A percentile compares a stretch with the other conserved stretches of the same genome.
These are phyloP conservation scores for Aureobasidium musti DNA, from an alignment of 2,329 filamentous ascomycete genomes.

Conservation along the genomic window DNA sequence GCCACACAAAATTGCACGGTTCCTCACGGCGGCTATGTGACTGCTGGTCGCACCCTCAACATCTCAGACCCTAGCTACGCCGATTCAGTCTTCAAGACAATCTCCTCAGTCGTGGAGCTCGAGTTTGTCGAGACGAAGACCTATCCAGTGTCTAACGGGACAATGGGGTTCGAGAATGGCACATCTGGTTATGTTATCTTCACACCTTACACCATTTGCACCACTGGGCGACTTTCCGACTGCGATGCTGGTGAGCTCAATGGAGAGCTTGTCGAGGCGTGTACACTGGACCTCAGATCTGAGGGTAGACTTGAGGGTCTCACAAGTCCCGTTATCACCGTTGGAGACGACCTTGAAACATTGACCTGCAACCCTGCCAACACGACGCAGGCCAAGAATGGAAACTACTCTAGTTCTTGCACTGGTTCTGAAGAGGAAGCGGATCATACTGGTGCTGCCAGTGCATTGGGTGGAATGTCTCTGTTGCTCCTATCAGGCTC, in stretches of 20 bases:
- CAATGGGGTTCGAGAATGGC: background rate
- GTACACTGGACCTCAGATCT: background rate
- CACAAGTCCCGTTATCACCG: background rate
- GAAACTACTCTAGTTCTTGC: background rate
- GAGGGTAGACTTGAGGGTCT: background rate
- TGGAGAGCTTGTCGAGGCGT: background rate
- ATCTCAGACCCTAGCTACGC: background rate
- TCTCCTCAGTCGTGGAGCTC: background rate
- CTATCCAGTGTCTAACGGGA: background rate
- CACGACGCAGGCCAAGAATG: background rate
- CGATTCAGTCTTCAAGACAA: background rate
- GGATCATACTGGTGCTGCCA: background rate
- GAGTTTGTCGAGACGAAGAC: background rate
- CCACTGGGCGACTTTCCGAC: background rate
- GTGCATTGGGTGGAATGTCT: background rate
- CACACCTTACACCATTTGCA: background rate
- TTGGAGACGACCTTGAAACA: background rate
- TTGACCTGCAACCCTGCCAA: conserved; percentile 3
- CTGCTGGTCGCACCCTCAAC: background rate
- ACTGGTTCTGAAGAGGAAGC: background rate
- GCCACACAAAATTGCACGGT: background rate
- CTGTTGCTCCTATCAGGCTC: background rate
- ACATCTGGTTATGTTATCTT: background rate
- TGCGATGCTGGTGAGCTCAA: background rate
- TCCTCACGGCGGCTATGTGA: background rate